phyloP scores from a whole-genome alignment of 495 filamentous ascomycete species.

The Thermothielavioides terrestris region DNA sequence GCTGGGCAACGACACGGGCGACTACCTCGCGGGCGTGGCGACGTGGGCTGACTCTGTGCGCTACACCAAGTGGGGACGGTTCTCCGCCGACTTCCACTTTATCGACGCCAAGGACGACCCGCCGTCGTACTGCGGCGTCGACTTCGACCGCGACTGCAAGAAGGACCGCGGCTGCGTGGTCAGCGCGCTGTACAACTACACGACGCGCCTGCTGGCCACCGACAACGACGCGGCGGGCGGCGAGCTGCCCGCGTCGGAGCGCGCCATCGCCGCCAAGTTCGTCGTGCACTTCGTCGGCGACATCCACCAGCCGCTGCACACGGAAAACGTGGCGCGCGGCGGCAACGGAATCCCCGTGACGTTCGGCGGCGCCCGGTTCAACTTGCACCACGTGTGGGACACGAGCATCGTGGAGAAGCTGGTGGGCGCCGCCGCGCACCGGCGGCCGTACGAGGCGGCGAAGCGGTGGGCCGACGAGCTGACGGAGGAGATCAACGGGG shows the following conservation, averaged over 20 bases:
- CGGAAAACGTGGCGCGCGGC: slow-evolving; percentile 49
- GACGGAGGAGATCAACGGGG: slow-evolving; percentile 41
- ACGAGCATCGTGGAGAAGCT: slow-evolving; percentile 52
- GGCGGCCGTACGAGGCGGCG: slow-evolving; percentile 38
- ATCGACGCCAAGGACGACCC: slow-evolving; percentile 63
- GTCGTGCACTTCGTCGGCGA: slow-evolving; percentile 59
- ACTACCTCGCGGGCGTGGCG: slow-evolving; percentile 51
- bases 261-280: slow-evolving; percentile 50
- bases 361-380: slow-evolving; percentile 41
- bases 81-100: slow-evolving; percentile 55
- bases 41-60: slow-evolving; percentile 58
- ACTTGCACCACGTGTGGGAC: slow-evolving; percentile 58
- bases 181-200: slow-evolving; percentile 53
- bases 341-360: slow-evolving; percentile 53
- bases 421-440: slow-evolving; percentile 35
- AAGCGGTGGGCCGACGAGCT: slow-evolving; percentile 45
- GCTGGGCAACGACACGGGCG: slow-evolving; percentile 36
- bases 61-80: slow-evolving; percentile 50
- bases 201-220: slow-evolving; percentile 41
- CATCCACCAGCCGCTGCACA: slow-evolving; percentile 59
- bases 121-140: slow-evolving; percentile 49
- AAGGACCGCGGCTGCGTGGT: slow-evolving; percentile 50
- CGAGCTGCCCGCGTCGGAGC: slow-evolving; percentile 28
- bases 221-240: no score
- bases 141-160: slow-evolving; percentile 54